phyloP scores from a whole-genome alignment of 768 basidiomycete species.

The Trichaptum fuscoviolaceum region DNA sequence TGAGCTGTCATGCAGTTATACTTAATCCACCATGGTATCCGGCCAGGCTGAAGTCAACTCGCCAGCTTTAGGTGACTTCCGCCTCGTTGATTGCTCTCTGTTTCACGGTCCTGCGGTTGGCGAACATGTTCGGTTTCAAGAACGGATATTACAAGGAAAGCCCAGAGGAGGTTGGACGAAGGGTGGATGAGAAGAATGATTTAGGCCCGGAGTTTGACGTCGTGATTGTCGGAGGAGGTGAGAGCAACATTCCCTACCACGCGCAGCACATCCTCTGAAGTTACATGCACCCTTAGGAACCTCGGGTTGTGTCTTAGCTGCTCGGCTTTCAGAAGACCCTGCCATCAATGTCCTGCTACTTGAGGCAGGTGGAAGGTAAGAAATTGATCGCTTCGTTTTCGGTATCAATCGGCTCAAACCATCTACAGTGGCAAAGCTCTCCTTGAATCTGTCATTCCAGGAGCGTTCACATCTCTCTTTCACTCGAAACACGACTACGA shows the following conservation, averaged over 20 bases:
- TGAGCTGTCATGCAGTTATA: background rate
- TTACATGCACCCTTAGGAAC: slow-evolving; percentile 37
- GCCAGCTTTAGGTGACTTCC: background rate
- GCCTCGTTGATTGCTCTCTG: background rate
- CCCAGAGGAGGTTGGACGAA: background rate
- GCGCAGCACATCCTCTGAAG: background rate
- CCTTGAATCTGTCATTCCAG: slow-evolving; percentile 38
- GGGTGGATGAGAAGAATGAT: background rate
- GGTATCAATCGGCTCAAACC: background rate
- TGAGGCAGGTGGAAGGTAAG: slow-evolving; percentile 57
- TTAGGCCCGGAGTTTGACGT: slow-evolving; percentile 26
- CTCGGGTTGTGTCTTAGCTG: slow-evolving; percentile 56
- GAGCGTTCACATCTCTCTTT: slow-evolving; percentile 38
- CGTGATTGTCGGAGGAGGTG: slow-evolving; percentile 33
- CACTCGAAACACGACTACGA: slow-evolving; percentile 44
- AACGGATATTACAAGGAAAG: background rate
- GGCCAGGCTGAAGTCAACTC: background rate
- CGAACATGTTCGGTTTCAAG: background rate
- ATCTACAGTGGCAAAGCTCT: slow-evolving; percentile 38
- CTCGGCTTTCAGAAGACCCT: slow-evolving; percentile 53
- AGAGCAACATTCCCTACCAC: background rate
- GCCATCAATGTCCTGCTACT: slow-evolving; percentile 50
- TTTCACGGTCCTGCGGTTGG: background rate
- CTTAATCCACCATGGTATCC: background rate
- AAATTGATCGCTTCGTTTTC: background rate